phyloP scores from a whole-genome alignment of 2,329 filamentous ascomycete genomes.

The Ilyonectria destructans region DNA sequence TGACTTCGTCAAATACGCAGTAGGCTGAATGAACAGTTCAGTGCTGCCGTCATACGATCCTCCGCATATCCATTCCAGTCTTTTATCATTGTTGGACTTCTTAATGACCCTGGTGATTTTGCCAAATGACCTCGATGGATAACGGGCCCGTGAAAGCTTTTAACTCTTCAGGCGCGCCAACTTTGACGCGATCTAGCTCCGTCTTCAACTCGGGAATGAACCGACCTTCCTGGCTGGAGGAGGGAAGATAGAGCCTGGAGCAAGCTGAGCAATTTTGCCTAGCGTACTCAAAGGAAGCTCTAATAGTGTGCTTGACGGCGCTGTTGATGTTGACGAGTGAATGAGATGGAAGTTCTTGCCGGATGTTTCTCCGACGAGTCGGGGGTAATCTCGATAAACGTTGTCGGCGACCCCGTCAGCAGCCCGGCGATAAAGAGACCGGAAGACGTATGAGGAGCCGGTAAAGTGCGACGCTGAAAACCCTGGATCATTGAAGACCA shows the following conservation, averaged over 20 bases:
- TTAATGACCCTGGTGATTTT: slow-evolving; percentile 84
- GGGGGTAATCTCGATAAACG: slow-evolving; percentile 86
- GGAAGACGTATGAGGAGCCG: slow-evolving; percentile 91
- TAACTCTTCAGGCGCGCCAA: slow-evolving; percentile 77
- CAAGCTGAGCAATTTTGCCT: slow-evolving; percentile 93
- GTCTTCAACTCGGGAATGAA: slow-evolving; percentile 80
- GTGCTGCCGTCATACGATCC: slow-evolving; percentile 82
- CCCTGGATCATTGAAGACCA: slow-evolving; percentile 80
- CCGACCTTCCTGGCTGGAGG: slow-evolving; percentile 77
- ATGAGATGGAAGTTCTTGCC: slow-evolving; percentile 94
- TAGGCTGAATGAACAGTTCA: slow-evolving; percentile 88
- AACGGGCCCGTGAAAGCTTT: slow-evolving; percentile 88
- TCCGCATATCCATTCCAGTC: slow-evolving; percentile 80
- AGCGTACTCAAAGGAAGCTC: slow-evolving; percentile 90
- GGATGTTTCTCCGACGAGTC: slow-evolving; percentile 90
- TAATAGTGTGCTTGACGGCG: slow-evolving; percentile 84
- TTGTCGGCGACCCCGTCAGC: slow-evolving; percentile 79
- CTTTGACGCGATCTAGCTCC: slow-evolving; percentile 76
- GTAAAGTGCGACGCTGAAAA: slow-evolving; percentile 94
- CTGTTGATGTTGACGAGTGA: slow-evolving; percentile 76
- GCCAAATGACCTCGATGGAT: slow-evolving; percentile 85
- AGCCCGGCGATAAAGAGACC: slow-evolving; percentile 74
- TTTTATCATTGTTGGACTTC: slow-evolving; percentile 79
- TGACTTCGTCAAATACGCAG: slow-evolving; percentile 82
- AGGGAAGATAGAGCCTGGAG: slow-evolving; percentile 78